phyloP scores from a whole-genome alignment of 2,329 filamentous ascomycete species.

The Fonsecaea erecta region DNA sequence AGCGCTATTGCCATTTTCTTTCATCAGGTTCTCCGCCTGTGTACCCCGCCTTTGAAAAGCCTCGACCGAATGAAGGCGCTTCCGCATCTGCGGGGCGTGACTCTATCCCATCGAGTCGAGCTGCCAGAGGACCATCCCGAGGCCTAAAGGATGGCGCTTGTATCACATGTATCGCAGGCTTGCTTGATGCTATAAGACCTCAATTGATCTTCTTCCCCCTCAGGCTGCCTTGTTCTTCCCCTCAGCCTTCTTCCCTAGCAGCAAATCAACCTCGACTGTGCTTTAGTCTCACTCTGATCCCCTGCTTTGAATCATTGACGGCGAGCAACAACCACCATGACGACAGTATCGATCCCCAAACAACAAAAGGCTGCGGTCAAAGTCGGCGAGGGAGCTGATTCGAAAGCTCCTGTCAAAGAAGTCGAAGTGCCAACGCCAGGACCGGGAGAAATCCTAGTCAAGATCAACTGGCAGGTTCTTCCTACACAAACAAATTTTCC shows the following conservation, averaged over 20 bases:
- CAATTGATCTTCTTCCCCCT: background rate
- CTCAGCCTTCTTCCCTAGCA: background rate
- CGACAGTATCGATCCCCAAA: constrained; percentile 35
- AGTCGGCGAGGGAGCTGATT: constrained; percentile 29
- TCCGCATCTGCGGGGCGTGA: constrained; percentile 3
- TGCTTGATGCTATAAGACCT: background rate
- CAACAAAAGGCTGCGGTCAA: constrained; percentile 37
- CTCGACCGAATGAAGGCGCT: constrained; percentile 10
- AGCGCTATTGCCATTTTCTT: background rate
- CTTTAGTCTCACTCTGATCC: background rate
- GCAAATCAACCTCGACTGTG: background rate
- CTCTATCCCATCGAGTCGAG: constrained; percentile 9
- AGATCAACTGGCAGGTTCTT: constrained; percentile 72
- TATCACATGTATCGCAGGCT: background rate
- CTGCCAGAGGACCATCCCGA: background rate
- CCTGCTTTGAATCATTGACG: background rate
- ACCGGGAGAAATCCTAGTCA: constrained; percentile 87
- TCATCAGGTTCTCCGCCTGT: background rate
- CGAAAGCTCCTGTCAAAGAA: constrained; percentile 42
- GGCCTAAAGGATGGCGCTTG: background rate
- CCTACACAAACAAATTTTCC: background rate
- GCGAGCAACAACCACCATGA: constrained; percentile 22
- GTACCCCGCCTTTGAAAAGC: constrained; percentile 22
- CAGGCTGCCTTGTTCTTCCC: background rate
- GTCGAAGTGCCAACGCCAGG: constrained; percentile 81